Conservation (phyloP, 192 early-diverging fungal genomes). For the Backusella tuberculispora region DNA sequence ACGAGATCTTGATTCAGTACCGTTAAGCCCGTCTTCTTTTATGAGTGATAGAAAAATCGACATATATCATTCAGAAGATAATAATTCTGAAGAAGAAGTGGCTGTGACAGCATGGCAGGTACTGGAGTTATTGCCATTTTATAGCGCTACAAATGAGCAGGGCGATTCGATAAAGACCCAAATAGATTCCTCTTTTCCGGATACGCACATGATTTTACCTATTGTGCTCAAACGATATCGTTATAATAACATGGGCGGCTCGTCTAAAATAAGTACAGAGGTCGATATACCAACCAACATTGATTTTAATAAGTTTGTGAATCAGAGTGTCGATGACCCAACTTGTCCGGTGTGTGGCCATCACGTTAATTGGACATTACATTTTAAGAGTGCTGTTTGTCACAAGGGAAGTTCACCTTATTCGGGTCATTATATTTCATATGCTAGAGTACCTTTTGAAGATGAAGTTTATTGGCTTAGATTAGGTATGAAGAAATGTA, state of each 20-base stretch:
- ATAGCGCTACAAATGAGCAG: slow-evolving; percentile 68
- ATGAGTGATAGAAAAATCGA: neutral
- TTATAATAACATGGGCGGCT: slow-evolving; percentile 42
- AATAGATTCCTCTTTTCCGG: slow-evolving; percentile 55
- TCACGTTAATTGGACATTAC: slow-evolving; percentile 25
- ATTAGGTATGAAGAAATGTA: slow-evolving; percentile 25
- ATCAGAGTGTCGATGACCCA: slow-evolving; percentile 40
- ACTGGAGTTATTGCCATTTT: slow-evolving; percentile 70
- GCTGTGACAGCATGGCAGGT: slow-evolving; percentile 73
- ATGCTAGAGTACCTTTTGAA: slow-evolving; percentile 14
- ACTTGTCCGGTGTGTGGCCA: slow-evolving; percentile 33
- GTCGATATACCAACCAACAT: slow-evolving; percentile 58
- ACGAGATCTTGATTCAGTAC: neutral
- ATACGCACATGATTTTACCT: slow-evolving; percentile 62
- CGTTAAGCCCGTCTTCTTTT: too few species aligned
- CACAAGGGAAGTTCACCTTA: slow-evolving; percentile 34
- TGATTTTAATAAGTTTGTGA: slow-evolving; percentile 54
- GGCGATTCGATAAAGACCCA: slow-evolving; percentile 49
- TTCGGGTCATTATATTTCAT: slow-evolving; percentile 44
- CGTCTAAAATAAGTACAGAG: slow-evolving; percentile 48
- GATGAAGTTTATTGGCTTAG: slow-evolving; percentile 47
- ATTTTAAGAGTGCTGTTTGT: slow-evolving; percentile 34
- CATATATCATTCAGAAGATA: neutral
- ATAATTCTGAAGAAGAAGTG: slow-evolving; percentile 37
- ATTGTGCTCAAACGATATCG: slow-evolving; percentile 73